A percentile compares a stretch with the other conserved stretches of the same genome.
Evolutionary conservation across 352 stramenopile species (phyloP).

Genomic region (Phytophthora sansomeana): DNA sequence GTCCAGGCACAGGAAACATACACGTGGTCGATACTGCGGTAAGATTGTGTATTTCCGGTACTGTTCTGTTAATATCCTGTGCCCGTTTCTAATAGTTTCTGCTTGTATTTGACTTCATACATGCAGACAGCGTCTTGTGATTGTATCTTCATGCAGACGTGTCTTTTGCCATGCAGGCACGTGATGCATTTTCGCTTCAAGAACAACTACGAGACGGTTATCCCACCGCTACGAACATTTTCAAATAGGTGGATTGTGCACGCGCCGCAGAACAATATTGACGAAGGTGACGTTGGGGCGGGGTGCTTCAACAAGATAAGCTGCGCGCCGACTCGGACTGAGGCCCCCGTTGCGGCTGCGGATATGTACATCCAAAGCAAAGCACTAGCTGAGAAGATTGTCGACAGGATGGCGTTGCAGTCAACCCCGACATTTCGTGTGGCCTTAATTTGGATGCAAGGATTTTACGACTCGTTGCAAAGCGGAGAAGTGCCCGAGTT

Average conservation of each 20-base stretch:
- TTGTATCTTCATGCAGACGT: neutral
- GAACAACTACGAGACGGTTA: slow-evolving; percentile 14
- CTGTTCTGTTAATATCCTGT: neutral
- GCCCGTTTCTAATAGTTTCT: too few species aligned
- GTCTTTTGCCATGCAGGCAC: too few species aligned
- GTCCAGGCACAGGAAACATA: neutral
- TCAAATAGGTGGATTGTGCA: neutral
- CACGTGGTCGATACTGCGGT: slow-evolving; percentile 4
- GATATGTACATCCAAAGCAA: slow-evolving; percentile 6
- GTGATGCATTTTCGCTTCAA: slow-evolving; percentile 3
- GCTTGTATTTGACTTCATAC: too few species aligned
- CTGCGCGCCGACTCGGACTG: neutral
- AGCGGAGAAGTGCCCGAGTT: too few species aligned
- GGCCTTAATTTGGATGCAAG: neutral
- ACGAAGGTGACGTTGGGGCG: neutral
- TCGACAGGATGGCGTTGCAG: slow-evolving; percentile 3
- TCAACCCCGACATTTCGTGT: slow-evolving; percentile 1
- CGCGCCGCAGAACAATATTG: neutral
- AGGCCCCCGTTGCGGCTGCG: neutral
- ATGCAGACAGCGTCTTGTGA: neutral
- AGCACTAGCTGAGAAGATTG: slow-evolving; percentile 1
- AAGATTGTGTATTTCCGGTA: neutral
- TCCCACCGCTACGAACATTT: slow-evolving; percentile 5
- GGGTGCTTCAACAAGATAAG: neutral
- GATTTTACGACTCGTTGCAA: slow-evolving; percentile 8